A percentile compares a stretch with the other conserved stretches of the same genome.
phyloP scores from a whole-genome alignment of 139 green algal genomes.

The Trebouxia sp. region DNA sequence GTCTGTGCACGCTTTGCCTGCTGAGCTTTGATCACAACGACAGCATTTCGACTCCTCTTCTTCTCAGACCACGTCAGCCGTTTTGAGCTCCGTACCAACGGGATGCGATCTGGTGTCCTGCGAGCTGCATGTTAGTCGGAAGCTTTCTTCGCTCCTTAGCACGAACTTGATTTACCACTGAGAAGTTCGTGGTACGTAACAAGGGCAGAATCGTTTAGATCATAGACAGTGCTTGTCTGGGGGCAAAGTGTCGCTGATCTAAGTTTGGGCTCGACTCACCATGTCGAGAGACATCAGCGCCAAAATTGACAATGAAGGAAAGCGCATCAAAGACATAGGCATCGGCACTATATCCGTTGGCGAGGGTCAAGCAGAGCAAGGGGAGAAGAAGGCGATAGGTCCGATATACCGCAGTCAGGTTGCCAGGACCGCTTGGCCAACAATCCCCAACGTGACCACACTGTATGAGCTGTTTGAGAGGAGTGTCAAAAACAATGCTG shows the following conservation, averaged over 20 bases:
- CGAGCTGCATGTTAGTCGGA: too few species aligned
- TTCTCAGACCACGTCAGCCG: too few species aligned
- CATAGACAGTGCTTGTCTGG: too few species aligned
- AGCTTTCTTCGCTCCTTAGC: too few species aligned
- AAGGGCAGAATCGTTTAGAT: too few species aligned
- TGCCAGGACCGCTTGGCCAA: slow-evolving; percentile 66
- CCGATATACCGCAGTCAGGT: slow-evolving; percentile 39
- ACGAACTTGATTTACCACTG: too few species aligned
- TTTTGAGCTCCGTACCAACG: too few species aligned
- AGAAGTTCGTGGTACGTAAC: too few species aligned
- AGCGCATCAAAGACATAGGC: slow-evolving; percentile 12
- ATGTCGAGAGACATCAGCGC: neutral
- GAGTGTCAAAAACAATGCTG: slow-evolving; percentile 51
- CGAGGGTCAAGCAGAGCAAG: slow-evolving; percentile 23
- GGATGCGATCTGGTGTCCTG: too few species aligned
- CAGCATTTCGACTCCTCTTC: too few species aligned
- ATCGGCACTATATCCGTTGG: slow-evolving; percentile 5
- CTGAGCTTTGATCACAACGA: too few species aligned
- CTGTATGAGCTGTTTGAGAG: slow-evolving; percentile 78
- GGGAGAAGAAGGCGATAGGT: slow-evolving; percentile 25
- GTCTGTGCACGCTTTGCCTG: too few species aligned
- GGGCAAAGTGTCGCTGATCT: neutral
- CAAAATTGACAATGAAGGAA: neutral
- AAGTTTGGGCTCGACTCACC: neutral
- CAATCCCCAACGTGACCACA: slow-evolving; percentile 57